Base-by-base conservation (phyloP, 805 yeast species). In the Saccharomyces kudriavzevii region DNA sequence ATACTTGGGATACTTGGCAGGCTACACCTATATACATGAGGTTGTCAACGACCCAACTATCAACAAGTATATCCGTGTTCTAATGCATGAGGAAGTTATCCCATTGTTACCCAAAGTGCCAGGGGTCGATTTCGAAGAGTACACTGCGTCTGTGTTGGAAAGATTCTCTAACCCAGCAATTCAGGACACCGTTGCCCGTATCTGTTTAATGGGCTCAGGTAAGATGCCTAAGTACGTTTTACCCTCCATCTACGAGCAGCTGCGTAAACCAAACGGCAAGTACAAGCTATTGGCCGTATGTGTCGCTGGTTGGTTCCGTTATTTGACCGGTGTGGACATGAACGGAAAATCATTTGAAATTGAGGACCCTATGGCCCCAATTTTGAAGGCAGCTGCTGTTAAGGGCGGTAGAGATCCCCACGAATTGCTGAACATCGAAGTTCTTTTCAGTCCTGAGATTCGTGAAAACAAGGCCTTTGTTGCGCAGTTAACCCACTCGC, bases 271-370 rank as follows among this genome's bases (percentile, higher is more conserved):
- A 30, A 25, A 52, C 24, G 46, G 46, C 13, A 49, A 52, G 45
- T 52, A 40, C 31, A 28, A 43, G 20, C 40, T 52, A 9, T 29
- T 52, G 48, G 30, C 52, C n/a, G 24, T 52, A 17, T 31, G 54
- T 30, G 52, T 52, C 13, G 54, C 54, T n/a, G 54, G 54, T 4
- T 52, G 54, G 54, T 52, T 52, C 52, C 52, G 54, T n/a, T 52
- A 52, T 30, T 45, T 52, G 52, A 52, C 49, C 22, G 54, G 54
- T 40, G 28, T 49, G 13, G 49, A 49, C 28, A 52, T 52, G 54
- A 40, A 27, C 4, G 54, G 54, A 2, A 27, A 43, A 26, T 20
- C 27, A 24, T 52, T 52, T 24, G 31, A 40, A 45, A 49, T 52
- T 17, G 49, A 52, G 22, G 54, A 52, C 40, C 45, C 31, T n/a